Percentiles rank a stretch among this genome's conserved stretches.
Evolutionary conservation across 208 protist genomes (phyloP).

Genomic region (Baffinella frigidus): DNA sequence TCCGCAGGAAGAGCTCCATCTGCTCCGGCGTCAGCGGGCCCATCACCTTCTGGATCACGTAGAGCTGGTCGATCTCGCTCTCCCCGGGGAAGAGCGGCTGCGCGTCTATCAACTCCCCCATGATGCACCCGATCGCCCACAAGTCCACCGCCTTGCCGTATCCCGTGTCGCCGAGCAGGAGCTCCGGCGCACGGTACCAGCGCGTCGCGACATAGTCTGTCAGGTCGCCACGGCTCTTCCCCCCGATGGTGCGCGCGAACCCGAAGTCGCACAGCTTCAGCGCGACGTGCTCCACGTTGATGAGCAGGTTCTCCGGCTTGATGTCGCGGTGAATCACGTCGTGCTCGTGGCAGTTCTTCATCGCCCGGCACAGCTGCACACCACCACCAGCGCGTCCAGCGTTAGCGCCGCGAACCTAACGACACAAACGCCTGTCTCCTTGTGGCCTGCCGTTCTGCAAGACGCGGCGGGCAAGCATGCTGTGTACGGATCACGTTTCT

Average conservation of each 20-base stretch:
- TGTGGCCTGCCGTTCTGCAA: no score
- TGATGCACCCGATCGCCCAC: constrained; percentile 75
- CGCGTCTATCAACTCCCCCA: constrained; percentile 72
- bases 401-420: no score
- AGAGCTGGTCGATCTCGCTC: constrained; percentile 72
- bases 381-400: constrained; percentile 57
- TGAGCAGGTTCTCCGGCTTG: constrained; percentile 52
- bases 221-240: background rate
- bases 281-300: constrained; percentile 66
- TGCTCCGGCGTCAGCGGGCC: background rate
- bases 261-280: constrained; percentile 70
- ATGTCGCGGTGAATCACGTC: constrained; percentile 63
- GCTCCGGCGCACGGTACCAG: constrained; percentile 71
- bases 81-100: constrained; percentile 72
- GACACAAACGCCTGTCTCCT: no score
- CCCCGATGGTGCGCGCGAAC: constrained; percentile 58
- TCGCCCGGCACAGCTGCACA: constrained; percentile 57
- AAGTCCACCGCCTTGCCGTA: constrained; percentile 74
- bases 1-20: constrained; percentile 58
- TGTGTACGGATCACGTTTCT: constrained; percentile 69
- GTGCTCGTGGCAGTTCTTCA: constrained; percentile 59
- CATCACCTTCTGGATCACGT: constrained; percentile 39
- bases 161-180: constrained; percentile 64
- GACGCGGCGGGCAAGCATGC: constrained; percentile 76
- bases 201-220: constrained; percentile 68